Conservation (phyloP, 371 early-diverging fungal species). For the Mortierella sp. region DNA sequence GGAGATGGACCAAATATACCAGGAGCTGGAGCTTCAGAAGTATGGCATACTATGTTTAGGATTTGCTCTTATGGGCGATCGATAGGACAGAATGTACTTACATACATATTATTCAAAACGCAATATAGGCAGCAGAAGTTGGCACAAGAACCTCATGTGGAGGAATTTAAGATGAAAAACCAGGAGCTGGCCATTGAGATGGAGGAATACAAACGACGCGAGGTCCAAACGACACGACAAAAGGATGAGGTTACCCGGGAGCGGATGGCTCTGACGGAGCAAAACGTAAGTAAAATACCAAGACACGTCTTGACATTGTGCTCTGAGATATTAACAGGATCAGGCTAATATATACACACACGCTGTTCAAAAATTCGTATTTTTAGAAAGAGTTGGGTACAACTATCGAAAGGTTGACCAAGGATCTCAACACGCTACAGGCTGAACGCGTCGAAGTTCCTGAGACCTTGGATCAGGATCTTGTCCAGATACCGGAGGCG, state of each 20-base stretch:
- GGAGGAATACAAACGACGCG: slow-evolving; percentile 25
- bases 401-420: slow-evolving; percentile 21
- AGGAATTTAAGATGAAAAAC: slow-evolving; percentile 28
- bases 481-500: slow-evolving; percentile 25
- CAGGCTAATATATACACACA: too few relatives aligned
- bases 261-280: slow-evolving; percentile 8
- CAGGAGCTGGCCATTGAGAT: slow-evolving; percentile 23
- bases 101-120: not conserved
- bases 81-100: too few relatives aligned
- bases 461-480: slow-evolving; percentile 40
- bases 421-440: slow-evolving; percentile 22
- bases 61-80: too few relatives aligned
- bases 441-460: slow-evolving; percentile 37
- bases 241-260: slow-evolving; percentile 32
- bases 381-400: slow-evolving; percentile 24
- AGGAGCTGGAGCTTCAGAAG: slow-evolving; percentile 25
- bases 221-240: slow-evolving; percentile 9
- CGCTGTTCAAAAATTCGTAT: too few relatives aligned
- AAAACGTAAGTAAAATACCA: slow-evolving; percentile 18
- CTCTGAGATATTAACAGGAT: too few relatives aligned
- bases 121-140: slow-evolving; percentile 18
- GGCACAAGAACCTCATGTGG: slow-evolving; percentile 35
- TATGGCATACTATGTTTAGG: too few relatives aligned
- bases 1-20: slow-evolving; percentile 16
- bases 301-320: too few relatives aligned